phyloP scores from a whole-genome alignment of 768 basidiomycete genomes.

The Tulasnella sp. region DNA sequence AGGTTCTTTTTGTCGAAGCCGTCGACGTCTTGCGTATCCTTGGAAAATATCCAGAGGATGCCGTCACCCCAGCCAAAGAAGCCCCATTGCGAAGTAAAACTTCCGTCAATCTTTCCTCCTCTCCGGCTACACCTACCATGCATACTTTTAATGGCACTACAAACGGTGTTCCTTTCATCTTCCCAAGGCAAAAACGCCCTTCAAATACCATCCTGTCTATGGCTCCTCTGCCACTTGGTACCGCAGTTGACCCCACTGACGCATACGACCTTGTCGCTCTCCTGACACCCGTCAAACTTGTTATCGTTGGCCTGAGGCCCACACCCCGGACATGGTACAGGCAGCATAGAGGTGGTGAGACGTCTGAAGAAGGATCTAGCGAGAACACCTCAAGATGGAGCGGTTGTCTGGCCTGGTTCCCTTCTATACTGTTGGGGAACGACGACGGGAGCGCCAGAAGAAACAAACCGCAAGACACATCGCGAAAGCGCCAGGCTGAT shows the following conservation, averaged over 20 bases:
- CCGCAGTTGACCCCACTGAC: conserved; percentile 62
- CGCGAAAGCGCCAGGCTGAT: not conserved
- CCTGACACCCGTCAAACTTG: conserved; percentile 79
- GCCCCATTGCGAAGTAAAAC: not conserved
- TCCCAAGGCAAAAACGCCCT: conserved; percentile 37
- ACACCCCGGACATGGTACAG: conserved; percentile 88
- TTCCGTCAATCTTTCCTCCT: not conserved
- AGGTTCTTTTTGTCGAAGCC: conserved; percentile 88
- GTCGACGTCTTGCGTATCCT: conserved; percentile 88
- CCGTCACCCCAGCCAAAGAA: conserved; percentile 11
- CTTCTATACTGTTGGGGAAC: conserved; percentile 34
- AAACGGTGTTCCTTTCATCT: conserved; percentile 27
- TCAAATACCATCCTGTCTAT: conserved; percentile 59
- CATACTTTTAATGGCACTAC: not conserved
- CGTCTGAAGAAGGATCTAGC: conserved; percentile 27
- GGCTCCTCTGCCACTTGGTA: conserved; percentile 70
- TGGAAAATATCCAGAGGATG: conserved; percentile 65
- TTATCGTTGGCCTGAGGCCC: conserved; percentile 87
- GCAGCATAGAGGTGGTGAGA: conserved; percentile 44
- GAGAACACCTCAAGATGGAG: conserved; percentile 38
- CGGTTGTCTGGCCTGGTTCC: conserved; percentile 73
- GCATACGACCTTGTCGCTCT: conserved; percentile 68
- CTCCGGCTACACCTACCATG: conserved; percentile 15
- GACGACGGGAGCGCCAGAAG: not conserved
- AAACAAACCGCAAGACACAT: not conserved